Percentiles rank a stretch among this genome's conserved stretches.
phyloP scores from a whole-genome alignment of 1,284 basidiomycete species.

The Moesziomyces antarcticus region DNA sequence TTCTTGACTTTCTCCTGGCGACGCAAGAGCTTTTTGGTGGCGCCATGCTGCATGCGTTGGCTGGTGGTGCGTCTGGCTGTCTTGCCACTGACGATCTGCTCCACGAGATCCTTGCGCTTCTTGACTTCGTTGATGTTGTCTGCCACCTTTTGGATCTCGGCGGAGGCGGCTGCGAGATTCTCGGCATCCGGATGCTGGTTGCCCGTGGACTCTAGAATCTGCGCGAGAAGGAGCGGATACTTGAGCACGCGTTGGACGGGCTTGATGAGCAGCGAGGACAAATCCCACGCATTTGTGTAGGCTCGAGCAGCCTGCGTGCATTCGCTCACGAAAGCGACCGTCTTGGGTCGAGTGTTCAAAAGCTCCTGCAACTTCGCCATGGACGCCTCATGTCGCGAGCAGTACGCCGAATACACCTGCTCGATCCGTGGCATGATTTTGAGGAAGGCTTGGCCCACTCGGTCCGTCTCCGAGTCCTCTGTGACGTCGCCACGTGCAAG shows the following conservation, averaged over 20 bases:
- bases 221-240: conserved; percentile 84
- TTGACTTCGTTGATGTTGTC: conserved; percentile 87
- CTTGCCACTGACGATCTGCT: conserved; percentile 56
- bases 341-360: conserved; percentile 50
- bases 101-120: conserved; percentile 79
- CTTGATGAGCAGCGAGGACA: conserved; percentile 85
- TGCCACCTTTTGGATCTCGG: conserved; percentile 80
- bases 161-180: conserved; percentile 75
- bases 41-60: conserved; percentile 45
- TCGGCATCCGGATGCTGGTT: conserved; percentile 80
- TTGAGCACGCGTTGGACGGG: conserved; percentile 72
- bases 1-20: conserved; percentile 53
- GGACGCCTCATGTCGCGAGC: conserved; percentile 83
- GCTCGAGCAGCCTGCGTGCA: conserved; percentile 65
- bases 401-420: conserved; percentile 84
- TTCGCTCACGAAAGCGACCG: conserved; percentile 64
- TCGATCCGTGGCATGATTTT: conserved; percentile 81
- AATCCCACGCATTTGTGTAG: conserved; percentile 86
- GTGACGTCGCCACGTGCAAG: conserved; percentile 20
- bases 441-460: conserved; percentile 81
- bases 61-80: conserved; percentile 31
- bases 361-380: conserved; percentile 73
- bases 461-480: conserved; percentile 70
- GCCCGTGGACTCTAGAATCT: conserved; percentile 77
- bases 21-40: conserved; percentile 50